phyloP scores from a whole-genome alignment of 1,284 basidiomycete species.

The Fomes fomentarius region DNA sequence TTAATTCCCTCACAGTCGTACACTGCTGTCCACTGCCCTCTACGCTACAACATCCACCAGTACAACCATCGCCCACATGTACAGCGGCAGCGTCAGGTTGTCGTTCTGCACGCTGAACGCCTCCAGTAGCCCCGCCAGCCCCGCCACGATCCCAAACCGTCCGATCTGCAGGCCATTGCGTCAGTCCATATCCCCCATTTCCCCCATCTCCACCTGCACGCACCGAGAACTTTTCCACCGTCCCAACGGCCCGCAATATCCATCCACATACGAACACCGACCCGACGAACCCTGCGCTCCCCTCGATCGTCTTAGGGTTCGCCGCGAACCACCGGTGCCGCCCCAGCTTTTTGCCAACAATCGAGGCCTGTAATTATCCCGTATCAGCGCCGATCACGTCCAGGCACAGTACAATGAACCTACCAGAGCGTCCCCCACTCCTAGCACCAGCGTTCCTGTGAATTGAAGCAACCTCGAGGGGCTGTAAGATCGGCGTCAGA shows the following conservation, averaged over 20 bases:
- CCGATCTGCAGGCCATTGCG: constrained; percentile 42
- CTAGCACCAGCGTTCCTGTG: constrained; percentile 90
- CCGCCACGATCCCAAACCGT: constrained; percentile 61
- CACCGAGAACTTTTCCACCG: constrained; percentile 77
- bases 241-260: constrained; percentile 70
- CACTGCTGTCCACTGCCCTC: neutral
- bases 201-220: constrained; percentile 34
- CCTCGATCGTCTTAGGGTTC: constrained; percentile 90
- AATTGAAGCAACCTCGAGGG: constrained; percentile 75
- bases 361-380: constrained; percentile 68
- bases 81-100: constrained; percentile 89
- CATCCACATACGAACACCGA: constrained; percentile 76
- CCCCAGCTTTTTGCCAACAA: constrained; percentile 88
- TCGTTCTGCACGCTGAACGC: constrained; percentile 93
- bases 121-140: constrained; percentile 76
- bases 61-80: constrained; percentile 82
- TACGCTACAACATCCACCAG: constrained; percentile 47
- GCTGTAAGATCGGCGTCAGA: constrained; percentile 39
- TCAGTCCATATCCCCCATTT: constrained; percentile 4
- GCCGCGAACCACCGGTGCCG: constrained; percentile 81
- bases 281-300: constrained; percentile 79
- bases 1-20: neutral
- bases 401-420: constrained; percentile 31
- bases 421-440: constrained; percentile 92
- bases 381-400: neutral